Conservation (phyloP, 768 basidiomycete species). For the Amanita rimosa region DNA sequence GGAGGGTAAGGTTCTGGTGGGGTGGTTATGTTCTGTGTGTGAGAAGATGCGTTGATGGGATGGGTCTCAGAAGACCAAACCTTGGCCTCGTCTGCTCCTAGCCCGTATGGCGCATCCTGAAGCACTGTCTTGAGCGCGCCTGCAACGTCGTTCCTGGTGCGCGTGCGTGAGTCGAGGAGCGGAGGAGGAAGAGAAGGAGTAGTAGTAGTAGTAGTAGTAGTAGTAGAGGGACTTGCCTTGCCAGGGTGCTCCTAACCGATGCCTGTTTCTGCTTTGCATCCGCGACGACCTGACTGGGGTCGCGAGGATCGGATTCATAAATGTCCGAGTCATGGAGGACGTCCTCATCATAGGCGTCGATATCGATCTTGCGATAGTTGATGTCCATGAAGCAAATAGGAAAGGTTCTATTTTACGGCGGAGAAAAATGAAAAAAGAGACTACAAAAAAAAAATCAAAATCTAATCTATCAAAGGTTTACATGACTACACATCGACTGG, state of each 20-base stretch:
- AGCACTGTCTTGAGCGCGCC: slow-evolving; percentile 65
- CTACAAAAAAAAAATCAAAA: not conserved
- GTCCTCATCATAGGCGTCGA: slow-evolving; percentile 92
- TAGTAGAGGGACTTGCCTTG: slow-evolving; percentile 60
- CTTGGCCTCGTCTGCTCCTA: slow-evolving; percentile 83
- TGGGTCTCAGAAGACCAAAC: no score
- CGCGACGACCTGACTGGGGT: slow-evolving; percentile 57
- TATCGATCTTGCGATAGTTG: slow-evolving; percentile 87
- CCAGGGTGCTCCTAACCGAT: slow-evolving; percentile 60
- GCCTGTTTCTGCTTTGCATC: slow-evolving; percentile 70
- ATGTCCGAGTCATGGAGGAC: slow-evolving; percentile 75
- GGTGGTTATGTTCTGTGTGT: no score
- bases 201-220: no score
- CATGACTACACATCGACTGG: slow-evolving; percentile 28
- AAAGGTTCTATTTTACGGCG: not conserved
- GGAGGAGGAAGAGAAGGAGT: no score
- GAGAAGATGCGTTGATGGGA: no score
- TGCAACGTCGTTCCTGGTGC: slow-evolving; percentile 57
- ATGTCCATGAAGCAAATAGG: slow-evolving; percentile 22
- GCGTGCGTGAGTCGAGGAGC: not conserved
- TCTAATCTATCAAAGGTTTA: no score
- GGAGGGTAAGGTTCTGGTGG: slow-evolving; percentile 61
- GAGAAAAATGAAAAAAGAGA: not conserved
- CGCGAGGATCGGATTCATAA: slow-evolving; percentile 76
- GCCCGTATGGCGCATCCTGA: slow-evolving; percentile 81